Percentiles rank a stretch among this genome's conserved stretches.
phyloP scores from a whole-genome alignment of 2,329 filamentous ascomycete species.

The Colletotrichum horii region DNA sequence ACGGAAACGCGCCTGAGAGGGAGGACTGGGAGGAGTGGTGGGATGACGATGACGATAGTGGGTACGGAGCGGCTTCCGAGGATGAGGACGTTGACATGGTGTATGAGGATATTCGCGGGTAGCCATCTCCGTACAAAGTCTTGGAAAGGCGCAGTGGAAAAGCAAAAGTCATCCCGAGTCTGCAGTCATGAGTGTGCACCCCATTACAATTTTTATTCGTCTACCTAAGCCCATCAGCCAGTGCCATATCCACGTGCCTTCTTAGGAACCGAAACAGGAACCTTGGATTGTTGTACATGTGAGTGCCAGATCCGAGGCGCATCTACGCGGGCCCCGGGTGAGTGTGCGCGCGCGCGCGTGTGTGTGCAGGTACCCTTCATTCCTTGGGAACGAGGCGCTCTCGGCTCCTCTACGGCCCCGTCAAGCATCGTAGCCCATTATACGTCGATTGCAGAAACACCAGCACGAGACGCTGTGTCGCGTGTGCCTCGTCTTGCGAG shows the following conservation, averaged over 20 bases:
- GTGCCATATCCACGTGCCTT: conserved; percentile 19
- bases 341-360: not conserved
- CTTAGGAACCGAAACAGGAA: conserved; percentile 18
- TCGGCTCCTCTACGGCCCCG: not conserved
- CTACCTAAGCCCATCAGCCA: conserved; percentile 25
- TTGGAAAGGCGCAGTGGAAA: not conserved
- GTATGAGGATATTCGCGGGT: not conserved
- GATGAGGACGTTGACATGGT: not conserved
- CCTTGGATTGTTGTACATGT: conserved; percentile 21
- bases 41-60: not conserved
- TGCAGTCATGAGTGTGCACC: not conserved
- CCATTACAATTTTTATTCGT: conserved; percentile 24
- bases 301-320: conserved; percentile 8
- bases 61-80: not conserved
- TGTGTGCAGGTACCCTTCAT: not conserved
- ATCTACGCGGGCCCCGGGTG: not conserved
- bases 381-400: not conserved
- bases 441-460: not conserved
- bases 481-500: conserved; percentile 1
- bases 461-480: not conserved
- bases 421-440: not conserved
- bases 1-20: not conserved
- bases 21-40: not conserved
- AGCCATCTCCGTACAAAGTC: not conserved
- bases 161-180: not conserved